Evolutionary conservation across 768 basidiomycete species (phyloP), one percentile per base, ranked within the genome.

Genomic region (Scleroderma citrinum): DNA sequence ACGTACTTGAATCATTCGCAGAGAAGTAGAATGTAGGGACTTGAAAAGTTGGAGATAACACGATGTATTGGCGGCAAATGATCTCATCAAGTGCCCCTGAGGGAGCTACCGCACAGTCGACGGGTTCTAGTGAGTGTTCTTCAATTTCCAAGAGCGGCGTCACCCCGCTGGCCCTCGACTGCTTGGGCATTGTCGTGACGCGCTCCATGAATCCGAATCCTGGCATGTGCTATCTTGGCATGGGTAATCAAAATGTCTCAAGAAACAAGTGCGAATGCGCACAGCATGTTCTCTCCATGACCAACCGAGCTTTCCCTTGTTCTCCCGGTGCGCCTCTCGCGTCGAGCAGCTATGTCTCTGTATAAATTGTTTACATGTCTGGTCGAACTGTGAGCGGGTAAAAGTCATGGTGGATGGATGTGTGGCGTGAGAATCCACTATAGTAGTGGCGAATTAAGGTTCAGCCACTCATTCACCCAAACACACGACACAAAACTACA

Each of bases 1-100:
- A 84, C 90, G 63, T 60, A 92, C 92, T 78, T 39, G 75, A 63
- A 57, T 80, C 74, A 53, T 84, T 76, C 13, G 86, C 66, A 4
- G 78, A 76, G 66, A 94, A 92, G 68, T 92, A 93, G 59, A 95
- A 85, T 1, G 82, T 76, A 7, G 92, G 92, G 2, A 90, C 88
- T 58, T 76, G 80, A 61, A 85, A 95, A 0, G 87, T 85, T 10
- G 83, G 69, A 23, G 90, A 92, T 62, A 80, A 85, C 29, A 83
- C 84, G 46, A 94, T 69, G 51, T 80, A 84, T 65, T 92, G 85
- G 41, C 69, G 67, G 53, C 73, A 81, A 31, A 64, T 71, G 35
- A 87, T 55, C 36, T 65, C 57, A 46, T 71, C 67, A 24, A 53
- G 45, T 46, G 55, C 37, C 11, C 57, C 41, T 14, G 56, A 7